Base-by-base conservation (phyloP, 2,329 filamentous ascomycete species). In the Colletotrichum plurivorum region DNA sequence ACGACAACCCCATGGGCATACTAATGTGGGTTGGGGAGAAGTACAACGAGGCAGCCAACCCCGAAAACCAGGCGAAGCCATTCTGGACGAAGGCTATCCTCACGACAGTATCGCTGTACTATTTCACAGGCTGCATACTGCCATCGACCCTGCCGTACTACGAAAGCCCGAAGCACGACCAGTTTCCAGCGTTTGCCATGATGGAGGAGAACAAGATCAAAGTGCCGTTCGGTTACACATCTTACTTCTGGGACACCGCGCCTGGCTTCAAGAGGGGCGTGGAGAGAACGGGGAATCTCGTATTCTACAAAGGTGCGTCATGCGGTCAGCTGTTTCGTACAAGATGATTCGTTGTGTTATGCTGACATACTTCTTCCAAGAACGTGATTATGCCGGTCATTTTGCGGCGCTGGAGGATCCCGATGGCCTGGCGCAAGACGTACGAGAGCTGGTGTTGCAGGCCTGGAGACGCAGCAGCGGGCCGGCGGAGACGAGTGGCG, bases 1-100 rank as follows among this genome's bases (percentile, higher is more conserved):
- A 81, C 27, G 82, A 84, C 66, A 82, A 80, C 57, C 83, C 82
- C 0, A 73, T 84, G 3, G 83, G 82, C 0, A 78, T 83, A 49
- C 76, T 84, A 73, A 78, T 80, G 56, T 84, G 80, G 71, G 75
- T 84, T 0, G 83, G 81, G 1, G 81, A 84, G 69, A 83, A 85
- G 59, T 70, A 73, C 53, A 71, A 75, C 6, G 70, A 73, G 57
- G 57, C 56, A 6, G 60, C 70, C 15, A 54, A 68, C 25, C 71
- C 71, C 0, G 57, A 64, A 10, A 70, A 62, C 41, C 68, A 70
- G 48, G 71, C 65, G 72, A 58, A 70, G 71, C 65, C 36, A 10
- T 65, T 52, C 22, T 62, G 36, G 46, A 73, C 25, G 45, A 67
- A 67, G n/a, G 43, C 56, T 3, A 63, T 77, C 6, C 61, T 75